A percentile compares a stretch with the other conserved stretches of the same genome.
These are phyloP conservation scores for Zygnema cylindricum DNA, from an alignment of 139 green algal genomes.

Conservation along the genomic window DNA sequence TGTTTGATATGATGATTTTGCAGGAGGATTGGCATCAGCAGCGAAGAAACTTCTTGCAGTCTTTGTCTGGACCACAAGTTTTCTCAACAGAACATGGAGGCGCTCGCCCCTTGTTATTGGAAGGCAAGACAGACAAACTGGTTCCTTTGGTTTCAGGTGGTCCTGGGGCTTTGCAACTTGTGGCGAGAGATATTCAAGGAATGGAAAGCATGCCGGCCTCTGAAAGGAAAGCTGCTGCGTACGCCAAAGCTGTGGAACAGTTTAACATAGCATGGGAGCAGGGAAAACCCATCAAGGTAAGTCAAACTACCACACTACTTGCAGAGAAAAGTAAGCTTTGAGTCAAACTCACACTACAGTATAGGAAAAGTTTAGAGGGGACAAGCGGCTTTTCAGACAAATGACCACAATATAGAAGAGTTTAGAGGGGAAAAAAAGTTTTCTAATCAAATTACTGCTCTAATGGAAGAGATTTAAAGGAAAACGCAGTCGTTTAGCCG, in stretches of 20 bases:
- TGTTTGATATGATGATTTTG: too few relatives aligned
- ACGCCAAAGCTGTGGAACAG: slow-evolving; percentile 32
- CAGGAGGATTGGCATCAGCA: slow-evolving; percentile 50
- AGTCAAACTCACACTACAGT: too few relatives aligned
- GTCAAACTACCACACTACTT: slow-evolving; percentile 5
- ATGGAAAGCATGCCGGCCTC: neutral
- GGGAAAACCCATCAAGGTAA: slow-evolving; percentile 28
- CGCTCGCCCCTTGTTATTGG: neutral
- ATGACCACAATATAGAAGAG: too few relatives aligned
- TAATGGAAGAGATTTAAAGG: too few relatives aligned
- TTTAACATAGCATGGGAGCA: slow-evolving; percentile 41
- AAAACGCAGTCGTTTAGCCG: too few relatives aligned
- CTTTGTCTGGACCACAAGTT: slow-evolving; percentile 11
- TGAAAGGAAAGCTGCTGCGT: slow-evolving; percentile 2
- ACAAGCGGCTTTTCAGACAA: too few relatives aligned
- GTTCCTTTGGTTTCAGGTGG: neutral
- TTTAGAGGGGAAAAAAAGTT: too few relatives aligned
- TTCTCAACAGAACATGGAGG: neutral
- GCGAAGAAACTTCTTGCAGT: slow-evolving; percentile 50
- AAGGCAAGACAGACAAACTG: neutral
- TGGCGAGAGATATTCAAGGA: neutral
- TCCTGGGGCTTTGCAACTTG: neutral
- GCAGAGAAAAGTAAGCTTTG: too few relatives aligned
- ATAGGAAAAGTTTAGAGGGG: too few relatives aligned
- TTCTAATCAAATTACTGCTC: too few relatives aligned